Evolutionary conservation across 257 asterid genomes (phyloP).

Genomic region (Penstemon barbatus): DNA sequence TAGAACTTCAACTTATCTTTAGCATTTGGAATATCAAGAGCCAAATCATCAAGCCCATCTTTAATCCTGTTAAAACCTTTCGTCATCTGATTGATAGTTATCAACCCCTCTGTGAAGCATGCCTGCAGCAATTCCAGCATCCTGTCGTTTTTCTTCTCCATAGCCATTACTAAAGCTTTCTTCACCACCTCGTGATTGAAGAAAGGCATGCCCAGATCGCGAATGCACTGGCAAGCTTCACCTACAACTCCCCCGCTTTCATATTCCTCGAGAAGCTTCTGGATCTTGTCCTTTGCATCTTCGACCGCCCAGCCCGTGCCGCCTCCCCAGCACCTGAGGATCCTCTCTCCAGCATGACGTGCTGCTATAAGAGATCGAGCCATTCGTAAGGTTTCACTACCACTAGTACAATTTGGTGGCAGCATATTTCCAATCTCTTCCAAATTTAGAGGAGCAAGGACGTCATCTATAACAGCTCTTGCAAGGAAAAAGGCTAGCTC

Average conservation of each 20-base stretch:
- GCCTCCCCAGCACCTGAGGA: conserved; percentile 99
- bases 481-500: conserved; percentile 91
- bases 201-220: conserved; percentile 89
- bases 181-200: conserved; percentile 98
- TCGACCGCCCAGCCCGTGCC: conserved; percentile 99
- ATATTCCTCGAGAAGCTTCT: conserved; percentile 91
- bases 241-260: conserved; percentile 86
- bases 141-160: conserved; percentile 98
- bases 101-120: conserved; percentile 84
- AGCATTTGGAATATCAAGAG: conserved; percentile 94
- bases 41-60: conserved; percentile 91
- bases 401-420: conserved; percentile 62
- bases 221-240: conserved; percentile 96
- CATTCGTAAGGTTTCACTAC: conserved; percentile 67
- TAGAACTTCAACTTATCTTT: conserved; percentile 71
- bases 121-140: conserved; percentile 76
- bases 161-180: conserved; percentile 96
- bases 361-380: conserved; percentile 85
- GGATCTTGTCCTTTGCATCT: conserved; percentile 95
- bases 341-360: conserved; percentile 99
- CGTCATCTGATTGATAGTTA: conserved; percentile 90
- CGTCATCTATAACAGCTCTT: conserved; percentile 89
- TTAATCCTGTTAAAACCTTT: conserved; percentile 84
- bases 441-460: conserved; percentile 83
- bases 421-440: conserved; percentile 67